phyloP scores from a whole-genome alignment of 306 rosid genomes.

The Gynostemma pentaphyllum region DNA sequence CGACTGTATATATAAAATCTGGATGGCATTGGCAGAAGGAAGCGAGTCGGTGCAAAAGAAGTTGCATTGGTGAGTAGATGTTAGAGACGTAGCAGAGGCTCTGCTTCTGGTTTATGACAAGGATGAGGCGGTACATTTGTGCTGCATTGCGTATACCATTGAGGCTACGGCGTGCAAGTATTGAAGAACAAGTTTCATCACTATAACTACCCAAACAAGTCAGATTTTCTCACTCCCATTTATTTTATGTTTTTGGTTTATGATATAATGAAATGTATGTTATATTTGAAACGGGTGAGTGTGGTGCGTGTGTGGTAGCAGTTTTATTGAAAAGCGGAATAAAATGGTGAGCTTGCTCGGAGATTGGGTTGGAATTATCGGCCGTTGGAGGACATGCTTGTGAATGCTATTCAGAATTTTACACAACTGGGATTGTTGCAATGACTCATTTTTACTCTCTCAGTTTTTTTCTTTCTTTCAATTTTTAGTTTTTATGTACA shows the following conservation, averaged over 20 bases:
- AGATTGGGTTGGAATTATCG: constrained; percentile 43
- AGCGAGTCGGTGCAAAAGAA: constrained; percentile 35
- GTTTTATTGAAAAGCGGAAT: constrained; percentile 25
- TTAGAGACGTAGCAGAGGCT: constrained; percentile 49
- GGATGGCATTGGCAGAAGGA: constrained; percentile 35
- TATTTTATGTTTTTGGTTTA: too few relatives aligned
- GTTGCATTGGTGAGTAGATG: constrained; percentile 29
- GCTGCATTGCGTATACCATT: constrained; percentile 19
- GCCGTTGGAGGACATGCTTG: constrained; percentile 36
- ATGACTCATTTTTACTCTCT: too few relatives aligned
- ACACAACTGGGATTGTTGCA: constrained; percentile 23
- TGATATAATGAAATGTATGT: neutral
- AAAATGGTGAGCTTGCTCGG: constrained; percentile 23
- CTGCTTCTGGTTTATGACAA: constrained; percentile 58
- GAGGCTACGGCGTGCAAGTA: constrained; percentile 27
- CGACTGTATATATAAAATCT: too few relatives aligned
- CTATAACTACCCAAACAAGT: constrained; percentile 46
- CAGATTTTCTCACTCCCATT: neutral
- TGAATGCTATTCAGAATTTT: constrained; percentile 41
- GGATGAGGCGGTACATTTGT: constrained; percentile 53
- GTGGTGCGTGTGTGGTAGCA: too few relatives aligned
- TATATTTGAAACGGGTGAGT: neutral
- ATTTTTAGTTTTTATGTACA: too few relatives aligned
- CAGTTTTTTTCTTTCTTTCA: too few relatives aligned
- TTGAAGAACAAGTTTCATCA: constrained; percentile 38